Evolutionary conservation across 2,329 filamentous ascomycete species (phyloP).

Genomic region (Ascochyta lentis): DNA sequence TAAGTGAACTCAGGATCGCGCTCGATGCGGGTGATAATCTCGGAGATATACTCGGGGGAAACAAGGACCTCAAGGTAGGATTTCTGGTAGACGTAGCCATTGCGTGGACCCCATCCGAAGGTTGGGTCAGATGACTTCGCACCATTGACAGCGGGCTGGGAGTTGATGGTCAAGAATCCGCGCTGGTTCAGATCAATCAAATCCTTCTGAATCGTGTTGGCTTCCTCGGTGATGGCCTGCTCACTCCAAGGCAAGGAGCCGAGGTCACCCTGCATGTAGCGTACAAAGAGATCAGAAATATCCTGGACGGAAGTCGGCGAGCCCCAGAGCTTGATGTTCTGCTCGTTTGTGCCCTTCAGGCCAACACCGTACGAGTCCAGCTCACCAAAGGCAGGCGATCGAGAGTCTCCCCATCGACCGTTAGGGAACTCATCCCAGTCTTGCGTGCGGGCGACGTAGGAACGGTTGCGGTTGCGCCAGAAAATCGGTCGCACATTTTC

Average conservation of each 20-base stretch:
- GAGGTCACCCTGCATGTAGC: conserved; percentile 81
- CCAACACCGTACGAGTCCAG: conserved; percentile 94
- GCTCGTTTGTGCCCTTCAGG: conserved; percentile 91
- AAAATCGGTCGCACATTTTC: conserved; percentile 98
- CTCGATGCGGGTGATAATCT: conserved; percentile 80
- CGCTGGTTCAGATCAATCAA: conserved; percentile 83
- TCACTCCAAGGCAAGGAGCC: conserved; percentile 94
- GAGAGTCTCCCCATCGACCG: conserved; percentile 96
- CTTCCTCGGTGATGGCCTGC: conserved; percentile 81
- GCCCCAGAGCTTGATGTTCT: conserved; percentile 95
- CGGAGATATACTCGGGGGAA: conserved; percentile 76
- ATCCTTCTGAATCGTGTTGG: conserved; percentile 76
- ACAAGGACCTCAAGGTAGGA: conserved; percentile 93
- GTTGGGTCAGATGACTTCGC: conserved; percentile 85
- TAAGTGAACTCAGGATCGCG: conserved; percentile 84
- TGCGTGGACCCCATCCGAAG: conserved; percentile 92
- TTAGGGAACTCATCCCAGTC: conserved; percentile 99
- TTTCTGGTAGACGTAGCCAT: conserved; percentile 98
- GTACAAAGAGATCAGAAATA: conserved; percentile 81
- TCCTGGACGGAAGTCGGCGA: conserved; percentile 81
- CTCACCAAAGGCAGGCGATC: conserved; percentile 95
- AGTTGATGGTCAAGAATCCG: conserved; percentile 94
- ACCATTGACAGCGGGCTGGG: conserved; percentile 92
- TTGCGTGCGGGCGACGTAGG: conserved; percentile 92
- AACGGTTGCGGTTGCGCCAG: conserved; percentile 97